Percentiles rank a stretch among this genome's conserved stretches.
phyloP scores from a whole-genome alignment of 305 asterid species.

The Fraxinus baroniana region DNA sequence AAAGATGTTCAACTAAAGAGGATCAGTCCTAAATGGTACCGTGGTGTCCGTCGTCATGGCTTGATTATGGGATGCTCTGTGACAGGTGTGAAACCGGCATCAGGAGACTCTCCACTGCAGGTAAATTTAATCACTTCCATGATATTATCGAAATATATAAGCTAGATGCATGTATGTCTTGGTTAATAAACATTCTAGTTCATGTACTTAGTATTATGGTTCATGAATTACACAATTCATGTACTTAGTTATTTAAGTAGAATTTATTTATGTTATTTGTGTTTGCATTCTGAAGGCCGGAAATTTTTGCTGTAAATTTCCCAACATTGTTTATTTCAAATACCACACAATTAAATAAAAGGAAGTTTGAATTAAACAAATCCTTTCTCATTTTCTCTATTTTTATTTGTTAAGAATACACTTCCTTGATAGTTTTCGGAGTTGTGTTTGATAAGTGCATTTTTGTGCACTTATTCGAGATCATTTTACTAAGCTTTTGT shows the following conservation, averaged over 20 bases:
- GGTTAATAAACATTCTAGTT: neutral
- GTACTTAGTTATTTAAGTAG: neutral
- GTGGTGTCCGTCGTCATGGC: conserved; percentile 94
- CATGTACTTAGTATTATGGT: neutral
- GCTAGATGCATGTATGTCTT: neutral
- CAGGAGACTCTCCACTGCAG: conserved; percentile 92
- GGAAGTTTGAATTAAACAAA: neutral
- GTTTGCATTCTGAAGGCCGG: too few species aligned
- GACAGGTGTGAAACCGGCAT: conserved; percentile 70
- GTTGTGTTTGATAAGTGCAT: too few species aligned
- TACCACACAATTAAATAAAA: neutral
- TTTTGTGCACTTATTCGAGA: too few species aligned
- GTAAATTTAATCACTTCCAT: conserved; percentile 29
- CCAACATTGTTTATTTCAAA: neutral
- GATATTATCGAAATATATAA: neutral
- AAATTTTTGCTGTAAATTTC: neutral
- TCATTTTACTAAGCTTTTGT: too few species aligned
- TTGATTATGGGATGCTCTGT: conserved; percentile 98
- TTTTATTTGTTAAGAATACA: too few species aligned
- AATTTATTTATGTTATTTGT: neutral
- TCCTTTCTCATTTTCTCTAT: neutral
- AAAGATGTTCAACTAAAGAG: conserved; percentile 78
- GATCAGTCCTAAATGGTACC: conserved; percentile 95
- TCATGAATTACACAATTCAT: too few species aligned
- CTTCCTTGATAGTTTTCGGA: neutral